Evolutionary conservation across 1,284 basidiomycete genomes (phyloP), one percentile per base, ranked within the genome.

Genomic region (Sanghuangporus baumii): DNA sequence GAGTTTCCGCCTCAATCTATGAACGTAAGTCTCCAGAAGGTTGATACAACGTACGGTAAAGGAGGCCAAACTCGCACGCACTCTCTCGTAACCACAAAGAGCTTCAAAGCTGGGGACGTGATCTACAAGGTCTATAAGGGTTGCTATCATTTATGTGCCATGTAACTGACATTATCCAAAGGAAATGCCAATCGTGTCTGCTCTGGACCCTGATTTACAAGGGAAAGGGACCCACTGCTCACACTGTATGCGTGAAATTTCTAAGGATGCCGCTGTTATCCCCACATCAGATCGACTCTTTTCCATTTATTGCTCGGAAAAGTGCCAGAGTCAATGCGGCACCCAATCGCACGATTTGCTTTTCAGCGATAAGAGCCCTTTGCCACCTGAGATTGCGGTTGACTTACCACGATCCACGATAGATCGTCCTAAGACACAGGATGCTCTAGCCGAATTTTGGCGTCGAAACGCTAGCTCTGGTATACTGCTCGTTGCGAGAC

Each of bases 171-270:
- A 47, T 56, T 56, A 20, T 54, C 36, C 54, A 8, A 66, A 93
- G 90, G 90, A 93, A 77, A 76, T 80, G 65, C 87, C 90, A 6
- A 76, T 91, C 16, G 83, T 89, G 41, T 76, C 87, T 14, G 82
- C 78, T 18, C 81, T 93, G 26, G 90, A 93, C 67, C 69, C 75
- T 1, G 91, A 93, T 67, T 74, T 93, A 12, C 81, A 89, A 73
- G 77, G 75, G 46, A 79, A 81, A 55, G 86, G 86, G 36, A 82
- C 81, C 0, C 78, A 91, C 67, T 93, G 90, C 71, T 81, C 83
- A 12, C 83, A 89, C 68, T 93, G 90, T 71, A 75, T 93, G 67
- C 82, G 86, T 51, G 67, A 71, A 55, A 78, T 91, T 58, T 71
- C 81, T 55, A 71, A 77, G 36, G 77, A 72, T 59, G 72, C 73